Base-by-base conservation (phyloP, 179 eudicot species). In the Nepenthes alata region DNA sequence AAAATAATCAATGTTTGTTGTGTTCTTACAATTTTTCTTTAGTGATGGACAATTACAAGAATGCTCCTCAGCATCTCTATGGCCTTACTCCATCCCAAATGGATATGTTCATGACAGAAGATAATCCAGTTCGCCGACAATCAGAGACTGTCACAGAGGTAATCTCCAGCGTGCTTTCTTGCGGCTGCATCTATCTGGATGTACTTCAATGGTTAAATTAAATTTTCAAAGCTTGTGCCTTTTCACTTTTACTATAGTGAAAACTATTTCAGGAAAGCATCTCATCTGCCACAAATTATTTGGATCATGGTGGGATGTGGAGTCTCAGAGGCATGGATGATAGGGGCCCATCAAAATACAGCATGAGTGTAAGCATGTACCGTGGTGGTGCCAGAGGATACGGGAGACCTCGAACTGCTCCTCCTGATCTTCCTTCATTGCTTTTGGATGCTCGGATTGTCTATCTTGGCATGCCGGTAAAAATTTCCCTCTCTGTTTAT, bases 401-500 rank as follows among this genome's bases (percentile, higher is more conserved):
- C 64, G 94, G 93, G 65, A 83, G 86, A 69, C 90, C 82, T n/a
- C 69, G 86, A 74, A 79, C 83, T 58, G 83, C 85, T 55, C 91
- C 95, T 49, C 98, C 98, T 49, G 96, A 91, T 83, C 78, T 86
- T 78, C 89, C 89, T 54, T 88, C 96, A 54, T 64, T 81, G 72
- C 84, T 86, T 62, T 72, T 88, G 66, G 89, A 86, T 77, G 78
- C 87, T 36, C 78, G 98, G 65, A 78, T 91, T 62, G 77, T 83
- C 63, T 86, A 79, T 62, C 86, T 91, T 37, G 98, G 86, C 69
- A 81, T 86, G 95, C 97, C 97, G 1, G 98, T 91, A 79, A 76
- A 11, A 53, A 60, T 15, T 34, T 25, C 35, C 51, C 37, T 47
- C 36, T 11, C 55, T 52, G 14, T 52, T 11, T 10, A 5, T 14